Evolutionary conservation across 1,139 yeast genomes (phyloP).

Genomic region (Blastobotrys capitulatus): DNA sequence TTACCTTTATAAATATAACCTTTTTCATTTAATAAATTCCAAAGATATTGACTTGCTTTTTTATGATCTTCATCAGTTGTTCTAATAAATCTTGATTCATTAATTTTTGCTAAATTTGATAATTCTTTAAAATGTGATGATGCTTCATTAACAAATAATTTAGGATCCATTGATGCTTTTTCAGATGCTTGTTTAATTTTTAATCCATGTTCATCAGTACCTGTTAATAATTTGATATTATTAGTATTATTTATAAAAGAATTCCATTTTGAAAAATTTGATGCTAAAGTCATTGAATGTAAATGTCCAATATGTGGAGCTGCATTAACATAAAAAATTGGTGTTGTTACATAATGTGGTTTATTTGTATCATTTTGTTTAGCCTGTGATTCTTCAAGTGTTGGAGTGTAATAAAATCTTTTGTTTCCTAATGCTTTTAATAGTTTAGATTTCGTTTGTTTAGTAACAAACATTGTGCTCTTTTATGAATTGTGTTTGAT

Average conservation of each 20-base stretch:
- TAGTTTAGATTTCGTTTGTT: background rate
- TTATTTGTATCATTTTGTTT: conserved; percentile 5
- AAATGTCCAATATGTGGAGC: conserved; percentile 92
- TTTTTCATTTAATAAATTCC: conserved; percentile 55
- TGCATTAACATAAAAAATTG: conserved; percentile 95
- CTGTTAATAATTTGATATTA: conserved; percentile 63
- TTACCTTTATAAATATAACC: conserved; percentile 75
- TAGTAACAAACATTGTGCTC: background rate
- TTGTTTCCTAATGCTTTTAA: background rate
- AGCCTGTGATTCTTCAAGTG: background rate
- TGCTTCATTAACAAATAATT: conserved; percentile 65
- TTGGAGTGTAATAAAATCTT: background rate
- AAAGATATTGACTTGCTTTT: conserved; percentile 56
- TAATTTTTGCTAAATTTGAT: conserved; percentile 51
- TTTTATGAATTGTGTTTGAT: too few relatives aligned
- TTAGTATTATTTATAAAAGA: conserved; percentile 39
- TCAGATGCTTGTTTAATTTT: conserved; percentile 79
- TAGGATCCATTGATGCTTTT: conserved; percentile 50
- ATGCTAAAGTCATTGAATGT: conserved; percentile 81
- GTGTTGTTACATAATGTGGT: conserved; percentile 66
- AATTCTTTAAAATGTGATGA: conserved; percentile 58
- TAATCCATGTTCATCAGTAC: conserved; percentile 96
- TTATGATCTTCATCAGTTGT: conserved; percentile 84
- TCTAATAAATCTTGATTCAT: conserved; percentile 74
- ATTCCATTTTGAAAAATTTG: conserved; percentile 73